Evolutionary conservation across 2,329 filamentous ascomycete genomes (phyloP).

Genomic region (Cercospora brassicicola): DNA sequence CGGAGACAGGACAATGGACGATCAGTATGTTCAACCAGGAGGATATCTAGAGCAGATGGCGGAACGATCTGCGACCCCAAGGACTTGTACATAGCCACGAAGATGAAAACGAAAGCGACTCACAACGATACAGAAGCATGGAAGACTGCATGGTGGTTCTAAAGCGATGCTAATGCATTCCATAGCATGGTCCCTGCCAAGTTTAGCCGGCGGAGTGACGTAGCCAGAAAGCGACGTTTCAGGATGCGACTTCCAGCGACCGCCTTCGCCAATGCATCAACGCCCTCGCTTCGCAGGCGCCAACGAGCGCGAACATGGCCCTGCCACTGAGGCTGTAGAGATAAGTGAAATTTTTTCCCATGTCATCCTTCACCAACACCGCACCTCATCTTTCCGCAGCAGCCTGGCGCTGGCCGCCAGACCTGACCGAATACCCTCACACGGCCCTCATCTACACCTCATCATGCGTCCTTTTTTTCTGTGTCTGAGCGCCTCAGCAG

Average conservation of each 20-base stretch:
- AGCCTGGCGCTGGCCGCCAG: slow-evolving; percentile 10
- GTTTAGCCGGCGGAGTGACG: slow-evolving; percentile 2
- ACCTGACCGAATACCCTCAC: neutral
- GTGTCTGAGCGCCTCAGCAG: neutral
- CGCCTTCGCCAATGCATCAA: neutral
- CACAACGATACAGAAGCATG: neutral
- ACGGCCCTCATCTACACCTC: neutral
- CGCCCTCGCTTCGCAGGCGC: slow-evolving; percentile 10
- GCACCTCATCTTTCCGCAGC: slow-evolving; percentile 4
- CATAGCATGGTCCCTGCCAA: neutral
- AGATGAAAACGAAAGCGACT: neutral
- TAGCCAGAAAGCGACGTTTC: slow-evolving; percentile 6
- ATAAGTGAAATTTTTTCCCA: neutral
- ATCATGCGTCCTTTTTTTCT: slow-evolving; percentile 5
- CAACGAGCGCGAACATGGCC: neutral
- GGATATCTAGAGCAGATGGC: slow-evolving; percentile 18
- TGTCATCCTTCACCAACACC: neutral
- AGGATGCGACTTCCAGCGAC: slow-evolving; percentile 9
- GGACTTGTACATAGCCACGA: neutral
- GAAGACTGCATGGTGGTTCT: neutral
- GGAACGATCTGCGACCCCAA: neutral
- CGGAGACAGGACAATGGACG: slow-evolving; percentile 33
- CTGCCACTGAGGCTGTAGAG: neutral
- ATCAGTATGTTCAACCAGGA: slow-evolving; percentile 18
- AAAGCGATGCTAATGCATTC: neutral